These are phyloP conservation scores for Pholiota adiposa DNA, from an alignment of 1,284 basidiomycete genomes.

Conservation along the genomic window DNA sequence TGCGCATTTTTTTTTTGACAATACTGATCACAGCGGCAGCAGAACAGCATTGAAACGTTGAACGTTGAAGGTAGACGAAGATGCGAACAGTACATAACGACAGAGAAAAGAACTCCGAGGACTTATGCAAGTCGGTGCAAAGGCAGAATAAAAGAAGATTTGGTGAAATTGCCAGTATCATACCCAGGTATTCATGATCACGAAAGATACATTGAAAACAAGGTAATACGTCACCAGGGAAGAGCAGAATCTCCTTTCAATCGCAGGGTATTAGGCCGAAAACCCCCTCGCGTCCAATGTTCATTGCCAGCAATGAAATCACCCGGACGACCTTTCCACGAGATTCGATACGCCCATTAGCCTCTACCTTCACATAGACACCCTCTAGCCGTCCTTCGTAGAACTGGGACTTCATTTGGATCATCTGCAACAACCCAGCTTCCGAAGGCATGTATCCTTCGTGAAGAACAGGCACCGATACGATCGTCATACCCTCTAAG, in stretches of 20 bases:
- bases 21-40: too few species aligned
- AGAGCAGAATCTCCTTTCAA: background rate
- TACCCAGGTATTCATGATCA: too few species aligned
- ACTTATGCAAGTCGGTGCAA: too few species aligned
- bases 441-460: slow-evolving; percentile 45
- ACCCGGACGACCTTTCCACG: slow-evolving; percentile 62
- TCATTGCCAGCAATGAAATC: slow-evolving; percentile 70
- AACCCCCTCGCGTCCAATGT: slow-evolving; percentile 56
- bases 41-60: too few species aligned
- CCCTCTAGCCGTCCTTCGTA: slow-evolving; percentile 60
- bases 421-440: slow-evolving; percentile 44
- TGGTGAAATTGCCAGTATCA: too few species aligned
- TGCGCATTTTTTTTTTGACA: too few species aligned
- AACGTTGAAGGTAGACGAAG: too few species aligned
- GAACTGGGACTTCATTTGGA: slow-evolving; percentile 48
- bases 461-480: slow-evolving; percentile 48
- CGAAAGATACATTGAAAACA: too few species aligned
- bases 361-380: slow-evolving; percentile 62
- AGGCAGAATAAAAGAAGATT: too few species aligned
- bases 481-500: slow-evolving; percentile 44
- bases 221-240: too few species aligned
- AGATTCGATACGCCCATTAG: slow-evolving; percentile 37
- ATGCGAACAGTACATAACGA: too few species aligned
- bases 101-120: too few species aligned
- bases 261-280: slow-evolving; percentile 42